These are phyloP conservation scores for Rhizoclosmatium globosum DNA, from an alignment of 192 early-diverging fungal species.

Conservation along the genomic window DNA sequence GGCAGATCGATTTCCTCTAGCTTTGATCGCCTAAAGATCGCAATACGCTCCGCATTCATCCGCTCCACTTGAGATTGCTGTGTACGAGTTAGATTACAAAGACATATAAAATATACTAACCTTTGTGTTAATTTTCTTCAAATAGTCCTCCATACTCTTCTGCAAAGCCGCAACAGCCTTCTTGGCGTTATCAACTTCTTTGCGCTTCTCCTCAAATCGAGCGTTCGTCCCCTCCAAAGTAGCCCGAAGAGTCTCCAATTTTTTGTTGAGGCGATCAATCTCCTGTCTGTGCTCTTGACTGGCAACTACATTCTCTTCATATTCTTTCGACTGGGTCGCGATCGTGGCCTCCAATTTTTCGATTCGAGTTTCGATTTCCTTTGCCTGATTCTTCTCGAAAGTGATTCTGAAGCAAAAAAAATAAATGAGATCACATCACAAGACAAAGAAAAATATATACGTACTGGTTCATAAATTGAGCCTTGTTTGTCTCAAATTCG, in stretches of 20 bases:
- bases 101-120: conserved; percentile 22
- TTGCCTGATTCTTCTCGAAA: conserved; percentile 79
- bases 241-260: conserved; percentile 56
- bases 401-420: conserved; percentile 44
- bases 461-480: conserved; percentile 82
- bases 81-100: conserved; percentile 27
- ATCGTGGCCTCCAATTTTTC: conserved; percentile 62
- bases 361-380: conserved; percentile 69
- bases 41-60: conserved; percentile 73
- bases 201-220: conserved; percentile 63
- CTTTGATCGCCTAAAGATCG: conserved; percentile 89
- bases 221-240: conserved; percentile 58
- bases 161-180: conserved; percentile 63
- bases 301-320: conserved; percentile 43
- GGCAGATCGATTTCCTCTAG: conserved; percentile 94
- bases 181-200: conserved; percentile 63
- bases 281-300: conserved; percentile 51
- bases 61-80: conserved; percentile 82
- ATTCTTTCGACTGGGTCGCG: conserved; percentile 22
- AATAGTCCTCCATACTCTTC: conserved; percentile 72
- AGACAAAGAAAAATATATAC: neutral
- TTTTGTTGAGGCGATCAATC: conserved; percentile 51
- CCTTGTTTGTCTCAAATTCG: conserved; percentile 79
- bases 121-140: conserved; percentile 62
- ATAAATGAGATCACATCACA: neutral